Base-by-base conservation (phyloP, 73 alveolate species). In the Paramecium bursaria region DNA sequence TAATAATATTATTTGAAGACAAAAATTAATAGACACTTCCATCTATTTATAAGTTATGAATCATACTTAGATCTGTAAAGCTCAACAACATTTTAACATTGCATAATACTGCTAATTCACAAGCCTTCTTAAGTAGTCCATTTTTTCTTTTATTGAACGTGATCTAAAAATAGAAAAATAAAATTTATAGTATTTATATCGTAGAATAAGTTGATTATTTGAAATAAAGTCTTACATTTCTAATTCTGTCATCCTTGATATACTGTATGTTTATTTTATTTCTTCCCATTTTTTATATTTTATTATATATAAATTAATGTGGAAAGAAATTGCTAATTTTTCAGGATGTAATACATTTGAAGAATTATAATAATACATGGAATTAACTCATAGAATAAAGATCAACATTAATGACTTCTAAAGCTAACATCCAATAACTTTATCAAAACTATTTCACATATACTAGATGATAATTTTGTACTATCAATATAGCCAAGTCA, bases 101-200 rank as follows among this genome's bases (percentile, higher is more conserved):
- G 74, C 89, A 79, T 22, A 79, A 55, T 53, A 79, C 60, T 25
- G 89, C 55, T 23, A 79, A 73, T 79, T 79, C 89, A 55, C 85
- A 61, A 1, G 89, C 89, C 49, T 79, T 79, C 26, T 79, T 79
- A 10, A 79, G 74, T 35, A 79, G 46, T 14, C 89, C 89, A 22
- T 73, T 79, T 55, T 79, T 79, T 26, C 89, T 53, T 27, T 79
- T 79, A 46, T 79, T 79, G 73, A 79, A 79, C 31, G 89, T 79
- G 5, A 79, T 79, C 89, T 79, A 54, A 42, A 13, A 52, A 50
- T 23, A 3, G 48, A 50, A 23, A 30, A 15, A 76, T 48, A 51
- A 50, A 27, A 51, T 76, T 76, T n/a, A n/a, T n/a, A n/a, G 27
- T 29, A 48, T 29, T 21, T 23, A 75, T 47, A 75, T n/a, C 14